These are phyloP conservation scores for Pseudoscleropodium purum DNA, from an alignment of 225 moss, liverwort and hornwort genomes.

Conservation along the genomic window DNA sequence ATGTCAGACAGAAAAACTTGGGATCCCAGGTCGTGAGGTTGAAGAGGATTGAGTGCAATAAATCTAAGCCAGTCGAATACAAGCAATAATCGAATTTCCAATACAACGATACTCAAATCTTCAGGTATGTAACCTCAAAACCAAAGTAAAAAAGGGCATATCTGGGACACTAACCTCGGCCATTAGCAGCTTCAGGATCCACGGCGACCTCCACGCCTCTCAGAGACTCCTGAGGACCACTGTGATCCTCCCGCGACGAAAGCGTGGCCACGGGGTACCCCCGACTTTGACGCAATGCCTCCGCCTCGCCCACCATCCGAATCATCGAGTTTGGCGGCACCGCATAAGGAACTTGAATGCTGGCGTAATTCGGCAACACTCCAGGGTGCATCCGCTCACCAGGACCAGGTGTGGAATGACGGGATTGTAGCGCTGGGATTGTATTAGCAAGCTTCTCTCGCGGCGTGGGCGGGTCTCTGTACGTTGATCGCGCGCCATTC, in stretches of 20 bases:
- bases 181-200: constrained; percentile 37
- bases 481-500: constrained; percentile 23
- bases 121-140: not conserved
- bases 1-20: not conserved
- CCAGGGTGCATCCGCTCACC: constrained; percentile 26
- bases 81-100: not conserved
- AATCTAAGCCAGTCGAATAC: not conserved
- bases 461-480: constrained; percentile 26
- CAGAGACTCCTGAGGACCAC: constrained; percentile 12
- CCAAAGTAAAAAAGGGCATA: too few species aligned
- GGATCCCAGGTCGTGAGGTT: not conserved
- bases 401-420: constrained; percentile 15
- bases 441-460: constrained; percentile 20
- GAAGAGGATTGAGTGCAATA: not conserved
- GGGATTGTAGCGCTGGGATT: not conserved
- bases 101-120: not conserved
- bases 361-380: constrained; percentile 14
- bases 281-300: constrained; percentile 32
- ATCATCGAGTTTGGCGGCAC: constrained; percentile 32
- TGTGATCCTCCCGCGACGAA: constrained; percentile 43
- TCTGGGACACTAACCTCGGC: constrained; percentile 30
- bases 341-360: constrained; percentile 27
- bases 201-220: constrained; percentile 35
- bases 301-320: constrained; percentile 47
- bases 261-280: constrained; percentile 24